phyloP scores from a whole-genome alignment of 768 basidiomycete genomes.

The Suillus discolor region DNA sequence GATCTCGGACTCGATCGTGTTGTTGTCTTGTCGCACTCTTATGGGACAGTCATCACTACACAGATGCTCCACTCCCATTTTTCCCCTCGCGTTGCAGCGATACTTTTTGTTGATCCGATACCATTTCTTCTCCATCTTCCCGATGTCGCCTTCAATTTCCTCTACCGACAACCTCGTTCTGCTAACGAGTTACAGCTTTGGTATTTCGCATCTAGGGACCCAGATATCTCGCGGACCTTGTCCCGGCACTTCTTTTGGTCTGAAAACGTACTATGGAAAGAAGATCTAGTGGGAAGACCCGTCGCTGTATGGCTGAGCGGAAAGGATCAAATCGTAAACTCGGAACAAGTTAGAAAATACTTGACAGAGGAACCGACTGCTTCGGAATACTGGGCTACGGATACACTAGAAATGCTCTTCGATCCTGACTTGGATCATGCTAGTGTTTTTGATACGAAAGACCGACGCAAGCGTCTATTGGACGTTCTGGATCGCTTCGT shows the following conservation, averaged over 20 bases:
- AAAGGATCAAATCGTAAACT: conserved; percentile 46
- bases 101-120: conserved; percentile 64
- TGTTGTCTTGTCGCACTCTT: conserved; percentile 59
- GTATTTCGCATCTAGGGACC: conserved; percentile 67
- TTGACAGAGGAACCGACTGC: conserved; percentile 36
- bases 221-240: conserved; percentile 61
- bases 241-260: conserved; percentile 68
- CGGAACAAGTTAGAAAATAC: conserved; percentile 40
- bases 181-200: conserved; percentile 68
- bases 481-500: conserved; percentile 36
- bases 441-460: conserved; percentile 38
- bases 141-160: conserved; percentile 64
- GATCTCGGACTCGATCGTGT: conserved; percentile 40
- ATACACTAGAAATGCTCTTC: conserved; percentile 41
- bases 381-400: conserved; percentile 29
- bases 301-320: conserved; percentile 42
- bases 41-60: conserved; percentile 59
- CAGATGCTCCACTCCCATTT: conserved; percentile 50
- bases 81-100: conserved; percentile 40
- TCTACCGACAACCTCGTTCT: conserved; percentile 55
- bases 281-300: conserved; percentile 43
- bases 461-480: conserved; percentile 31
- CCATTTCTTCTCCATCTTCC: conserved; percentile 66
- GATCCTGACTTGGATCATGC: conserved; percentile 43
- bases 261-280: conserved; percentile 61